Evolutionary conservation across 73 alveolate genomes (phyloP).

Genomic region (Paramecium biaurelia): DNA sequence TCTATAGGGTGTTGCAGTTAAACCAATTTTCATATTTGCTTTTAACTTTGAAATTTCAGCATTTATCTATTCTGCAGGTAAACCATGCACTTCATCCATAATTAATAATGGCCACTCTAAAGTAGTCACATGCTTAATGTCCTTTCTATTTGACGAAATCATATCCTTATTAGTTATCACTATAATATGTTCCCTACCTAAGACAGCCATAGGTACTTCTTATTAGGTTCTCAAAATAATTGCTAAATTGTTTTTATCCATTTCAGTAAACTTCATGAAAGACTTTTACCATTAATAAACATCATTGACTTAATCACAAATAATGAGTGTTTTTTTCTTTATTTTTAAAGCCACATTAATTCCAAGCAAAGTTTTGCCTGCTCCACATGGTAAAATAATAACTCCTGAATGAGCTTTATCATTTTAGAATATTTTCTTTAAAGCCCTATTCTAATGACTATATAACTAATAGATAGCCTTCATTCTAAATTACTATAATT

Average conservation of each 20-base stretch:
- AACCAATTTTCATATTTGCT: conserved; percentile 47
- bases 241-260: conserved; percentile 58
- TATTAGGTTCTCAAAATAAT: conserved; percentile 62
- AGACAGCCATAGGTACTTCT: neutral
- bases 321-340: conserved; percentile 47
- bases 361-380: conserved; percentile 61
- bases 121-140: conserved; percentile 53
- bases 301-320: conserved; percentile 58
- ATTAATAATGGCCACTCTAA: conserved; percentile 74
- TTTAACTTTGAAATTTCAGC: conserved; percentile 14
- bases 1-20: conserved; percentile 65
- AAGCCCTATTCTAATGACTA: conserved; percentile 77
- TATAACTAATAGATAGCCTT: conserved; percentile 68
- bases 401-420: conserved; percentile 80
- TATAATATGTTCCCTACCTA: neutral
- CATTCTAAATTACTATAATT: conserved; percentile 45
- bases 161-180: conserved; percentile 29
- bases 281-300: conserved; percentile 57
- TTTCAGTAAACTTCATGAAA: conserved; percentile 28
- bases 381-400: conserved; percentile 80
- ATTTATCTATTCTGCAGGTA: conserved; percentile 72
- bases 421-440: conserved; percentile 76
- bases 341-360: conserved; percentile 54
- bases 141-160: conserved; percentile 13
- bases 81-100: conserved; percentile 84